A percentile compares a stretch with the other conserved stretches of the same genome.
These are phyloP conservation scores for Picochlorum sp. DNA, from an alignment of 139 green algal genomes.

Conservation along the genomic window DNA sequence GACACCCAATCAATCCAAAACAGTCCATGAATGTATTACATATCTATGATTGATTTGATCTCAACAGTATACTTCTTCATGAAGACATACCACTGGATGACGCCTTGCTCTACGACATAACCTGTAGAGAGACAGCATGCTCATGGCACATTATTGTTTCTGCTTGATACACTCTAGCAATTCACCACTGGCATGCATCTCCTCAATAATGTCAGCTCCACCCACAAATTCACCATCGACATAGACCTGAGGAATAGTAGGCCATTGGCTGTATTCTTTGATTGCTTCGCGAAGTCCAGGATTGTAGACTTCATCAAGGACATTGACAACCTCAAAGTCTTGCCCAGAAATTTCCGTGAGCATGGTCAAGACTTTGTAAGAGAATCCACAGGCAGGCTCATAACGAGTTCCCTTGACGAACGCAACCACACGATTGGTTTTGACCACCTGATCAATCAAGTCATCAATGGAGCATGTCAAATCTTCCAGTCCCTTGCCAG, in stretches of 20 bases:
- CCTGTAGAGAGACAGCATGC: too few relatives aligned
- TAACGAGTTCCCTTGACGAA: slow-evolving; percentile 88
- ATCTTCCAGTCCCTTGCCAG: slow-evolving; percentile 67
- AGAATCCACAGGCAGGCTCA: slow-evolving; percentile 85
- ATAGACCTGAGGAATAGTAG: slow-evolving; percentile 91
- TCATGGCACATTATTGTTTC: not conserved
- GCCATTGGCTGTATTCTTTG: slow-evolving; percentile 89
- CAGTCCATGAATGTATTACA: too few relatives aligned
- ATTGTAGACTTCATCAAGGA: slow-evolving; percentile 86
- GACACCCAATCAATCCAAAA: too few relatives aligned
- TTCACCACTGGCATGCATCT: slow-evolving; percentile 66
- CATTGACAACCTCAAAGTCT: slow-evolving; percentile 69
- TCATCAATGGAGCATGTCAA: slow-evolving; percentile 57
- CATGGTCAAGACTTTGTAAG: slow-evolving; percentile 66
- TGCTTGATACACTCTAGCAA: slow-evolving; percentile 13
- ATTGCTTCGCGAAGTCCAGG: slow-evolving; percentile 81
- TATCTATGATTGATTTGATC: too few relatives aligned
- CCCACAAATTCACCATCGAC: slow-evolving; percentile 85
- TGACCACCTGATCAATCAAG: slow-evolving; percentile 73
- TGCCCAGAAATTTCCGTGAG: slow-evolving; percentile 44
- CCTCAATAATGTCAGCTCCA: slow-evolving; percentile 81
- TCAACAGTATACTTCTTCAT: too few relatives aligned
- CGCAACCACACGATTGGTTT: slow-evolving; percentile 68
- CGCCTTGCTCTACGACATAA: not conserved
- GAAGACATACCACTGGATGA: too few relatives aligned